A percentile compares a stretch with the other conserved stretches of the same genome.
phyloP scores from a whole-genome alignment of 2,329 filamentous ascomycete species.

The Colletotrichum orchidophilum region DNA sequence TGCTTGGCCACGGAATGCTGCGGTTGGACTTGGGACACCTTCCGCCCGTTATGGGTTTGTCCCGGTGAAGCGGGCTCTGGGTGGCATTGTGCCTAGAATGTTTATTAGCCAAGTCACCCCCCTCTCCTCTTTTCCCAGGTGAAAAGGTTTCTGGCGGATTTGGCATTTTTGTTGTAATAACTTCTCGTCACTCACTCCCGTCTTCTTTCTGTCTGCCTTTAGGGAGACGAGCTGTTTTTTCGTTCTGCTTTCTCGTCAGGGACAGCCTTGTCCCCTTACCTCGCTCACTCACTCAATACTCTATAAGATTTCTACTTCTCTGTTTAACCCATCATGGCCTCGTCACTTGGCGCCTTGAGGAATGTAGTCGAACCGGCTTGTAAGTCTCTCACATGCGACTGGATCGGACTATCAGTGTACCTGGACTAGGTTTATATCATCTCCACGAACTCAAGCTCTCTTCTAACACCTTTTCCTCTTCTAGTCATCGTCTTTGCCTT shows the following conservation, averaged over 20 bases:
- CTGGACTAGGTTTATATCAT: neutral
- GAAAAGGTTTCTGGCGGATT: neutral
- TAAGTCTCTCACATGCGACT: neutral
- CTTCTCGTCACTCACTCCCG: slow-evolving; percentile 3
- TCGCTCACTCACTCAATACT: neutral
- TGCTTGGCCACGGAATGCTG: slow-evolving; percentile 7
- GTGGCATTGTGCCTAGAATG: neutral
- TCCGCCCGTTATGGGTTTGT: slow-evolving; percentile 22
- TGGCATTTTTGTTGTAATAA: slow-evolving; percentile 6
- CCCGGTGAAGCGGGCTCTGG: neutral
- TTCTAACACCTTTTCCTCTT: neutral
- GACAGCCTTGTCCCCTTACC: neutral
- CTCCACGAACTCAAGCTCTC: neutral
- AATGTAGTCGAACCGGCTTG: slow-evolving; percentile 31
- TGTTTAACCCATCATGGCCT: slow-evolving; percentile 17
- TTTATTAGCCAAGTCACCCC: slow-evolving; percentile 21
- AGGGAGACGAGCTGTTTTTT: neutral
- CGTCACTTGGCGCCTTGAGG: slow-evolving; percentile 20
- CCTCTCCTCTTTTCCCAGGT: neutral
- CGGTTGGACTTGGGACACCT: neutral
- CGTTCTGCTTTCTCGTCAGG: neutral
- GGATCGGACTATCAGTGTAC: too few relatives aligned
- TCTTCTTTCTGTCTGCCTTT: neutral
- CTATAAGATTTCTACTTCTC: neutral
- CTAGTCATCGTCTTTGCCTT: slow-evolving; percentile 32